Percentiles rank a stretch among this genome's conserved stretches.
These are phyloP conservation scores for Paradendryphiella salina DNA, from an alignment of 2,329 filamentous ascomycete species.

Conservation along the genomic window DNA sequence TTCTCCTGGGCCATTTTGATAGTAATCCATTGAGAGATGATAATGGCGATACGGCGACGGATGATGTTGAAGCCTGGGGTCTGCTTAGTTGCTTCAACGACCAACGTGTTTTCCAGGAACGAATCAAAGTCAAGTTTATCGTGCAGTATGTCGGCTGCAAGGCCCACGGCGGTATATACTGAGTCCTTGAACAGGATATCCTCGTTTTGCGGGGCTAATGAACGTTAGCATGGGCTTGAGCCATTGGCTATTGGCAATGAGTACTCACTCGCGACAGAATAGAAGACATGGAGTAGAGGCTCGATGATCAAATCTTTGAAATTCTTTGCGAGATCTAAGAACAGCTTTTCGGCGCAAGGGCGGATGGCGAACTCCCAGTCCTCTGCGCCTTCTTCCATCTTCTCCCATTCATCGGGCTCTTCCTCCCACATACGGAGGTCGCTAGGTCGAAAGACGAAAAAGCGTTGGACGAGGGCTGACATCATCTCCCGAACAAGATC, in stretches of 20 bases:
- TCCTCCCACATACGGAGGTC: conserved; percentile 93
- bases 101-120: conserved; percentile 74
- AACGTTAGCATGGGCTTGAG: conserved; percentile 20
- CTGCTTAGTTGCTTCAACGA: conserved; percentile 74
- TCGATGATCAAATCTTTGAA: conserved; percentile 81
- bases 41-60: conserved; percentile 81
- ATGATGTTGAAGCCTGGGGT: conserved; percentile 75
- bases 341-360: conserved; percentile 90
- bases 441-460: conserved; percentile 82
- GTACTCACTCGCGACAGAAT: conserved; percentile 68
- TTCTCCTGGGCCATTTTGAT: conserved; percentile 72
- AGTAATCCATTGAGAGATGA: conserved; percentile 87
- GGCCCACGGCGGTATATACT: conserved; percentile 88
- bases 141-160: conserved; percentile 76
- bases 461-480: conserved; percentile 79
- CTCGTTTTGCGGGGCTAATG: conserved; percentile 58
- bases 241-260: neutral
- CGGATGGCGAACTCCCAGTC: conserved; percentile 87
- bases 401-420: conserved; percentile 94
- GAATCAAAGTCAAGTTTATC: conserved; percentile 79
- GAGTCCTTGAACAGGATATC: conserved; percentile 89
- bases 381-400: conserved; percentile 80
- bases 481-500: conserved; percentile 80
- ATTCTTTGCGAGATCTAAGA: conserved; percentile 86
- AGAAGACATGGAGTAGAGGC: conserved; percentile 81